These are phyloP conservation scores for Camelina hispida DNA, from an alignment of 345 rosid genomes.

Conservation along the genomic window DNA sequence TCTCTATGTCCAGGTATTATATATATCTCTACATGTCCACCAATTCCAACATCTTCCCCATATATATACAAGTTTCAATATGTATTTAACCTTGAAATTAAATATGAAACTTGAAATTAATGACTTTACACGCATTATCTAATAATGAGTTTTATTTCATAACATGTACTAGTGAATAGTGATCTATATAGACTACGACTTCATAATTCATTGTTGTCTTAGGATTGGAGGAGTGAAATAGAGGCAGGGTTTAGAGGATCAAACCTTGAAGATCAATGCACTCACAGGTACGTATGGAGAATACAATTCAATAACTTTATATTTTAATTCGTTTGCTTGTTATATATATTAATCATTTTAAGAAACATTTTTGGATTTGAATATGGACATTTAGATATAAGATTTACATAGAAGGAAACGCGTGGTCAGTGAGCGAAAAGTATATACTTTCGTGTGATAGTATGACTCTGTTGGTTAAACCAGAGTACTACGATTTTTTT, in stretches of 20 bases:
- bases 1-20: constrained; percentile 49
- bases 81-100: neutral
- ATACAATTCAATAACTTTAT: neutral
- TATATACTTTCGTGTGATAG: constrained; percentile 61
- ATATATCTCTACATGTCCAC: neutral
- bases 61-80: neutral
- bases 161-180: neutral
- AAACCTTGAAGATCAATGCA: constrained; percentile 60
- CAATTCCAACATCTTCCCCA: neutral
- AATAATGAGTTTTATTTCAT: neutral
- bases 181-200: neutral
- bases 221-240: constrained; percentile 54
- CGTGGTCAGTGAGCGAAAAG: constrained; percentile 63
- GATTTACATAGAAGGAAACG: constrained; percentile 61
- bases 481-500: constrained; percentile 57
- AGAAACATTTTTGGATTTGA: neutral
- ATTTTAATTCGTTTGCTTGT: neutral
- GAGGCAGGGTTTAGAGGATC: constrained; percentile 51
- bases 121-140: neutral
- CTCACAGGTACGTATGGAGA: constrained; percentile 45
- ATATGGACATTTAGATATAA: constrained; percentile 47
- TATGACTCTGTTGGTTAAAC: constrained; percentile 49
- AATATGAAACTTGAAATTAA: neutral
- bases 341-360: neutral
- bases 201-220: neutral